These are phyloP conservation scores for Lactifluus piperatus DNA, from an alignment of 768 basidiomycete species.

Conservation along the genomic window DNA sequence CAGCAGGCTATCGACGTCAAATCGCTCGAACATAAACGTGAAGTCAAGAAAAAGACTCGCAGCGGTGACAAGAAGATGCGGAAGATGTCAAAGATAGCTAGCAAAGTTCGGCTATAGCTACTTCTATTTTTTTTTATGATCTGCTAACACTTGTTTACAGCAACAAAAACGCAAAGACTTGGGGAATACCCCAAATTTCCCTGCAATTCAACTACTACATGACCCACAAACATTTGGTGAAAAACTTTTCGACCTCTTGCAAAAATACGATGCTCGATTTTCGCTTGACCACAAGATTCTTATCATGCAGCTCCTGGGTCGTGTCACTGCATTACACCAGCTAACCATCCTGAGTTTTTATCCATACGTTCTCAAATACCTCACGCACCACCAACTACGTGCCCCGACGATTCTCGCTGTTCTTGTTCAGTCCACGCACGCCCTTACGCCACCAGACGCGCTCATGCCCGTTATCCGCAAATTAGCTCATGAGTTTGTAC, in stretches of 20 bases:
- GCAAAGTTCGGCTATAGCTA: conserved; percentile 42
- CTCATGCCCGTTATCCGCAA: conserved; percentile 85
- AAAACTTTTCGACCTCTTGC: conserved; percentile 80
- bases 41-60: conserved; percentile 88
- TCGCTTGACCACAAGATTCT: conserved; percentile 96
- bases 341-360: conserved; percentile 92
- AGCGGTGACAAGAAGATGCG: conserved; percentile 74
- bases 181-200: conserved; percentile 58
- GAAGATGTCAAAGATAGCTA: conserved; percentile 63
- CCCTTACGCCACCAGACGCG: conserved; percentile 89
- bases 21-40: conserved; percentile 75
- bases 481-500: conserved; percentile 91
- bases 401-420: conserved; percentile 90
- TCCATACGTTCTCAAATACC: conserved; percentile 91
- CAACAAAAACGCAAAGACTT: conserved; percentile 24
- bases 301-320: conserved; percentile 91
- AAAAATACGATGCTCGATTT: conserved; percentile 86
- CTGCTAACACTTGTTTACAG: conserved; percentile 27
- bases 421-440: conserved; percentile 91
- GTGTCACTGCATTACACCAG: conserved; percentile 90
- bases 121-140: background rate
- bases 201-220: conserved; percentile 84
- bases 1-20: conserved; percentile 50
- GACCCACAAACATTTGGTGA: conserved; percentile 96
- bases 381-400: conserved; percentile 84